Evolutionary conservation across 768 basidiomycete genomes (phyloP), one percentile per base, ranked within the genome.

Genomic region (Hygrocybe punicea): DNA sequence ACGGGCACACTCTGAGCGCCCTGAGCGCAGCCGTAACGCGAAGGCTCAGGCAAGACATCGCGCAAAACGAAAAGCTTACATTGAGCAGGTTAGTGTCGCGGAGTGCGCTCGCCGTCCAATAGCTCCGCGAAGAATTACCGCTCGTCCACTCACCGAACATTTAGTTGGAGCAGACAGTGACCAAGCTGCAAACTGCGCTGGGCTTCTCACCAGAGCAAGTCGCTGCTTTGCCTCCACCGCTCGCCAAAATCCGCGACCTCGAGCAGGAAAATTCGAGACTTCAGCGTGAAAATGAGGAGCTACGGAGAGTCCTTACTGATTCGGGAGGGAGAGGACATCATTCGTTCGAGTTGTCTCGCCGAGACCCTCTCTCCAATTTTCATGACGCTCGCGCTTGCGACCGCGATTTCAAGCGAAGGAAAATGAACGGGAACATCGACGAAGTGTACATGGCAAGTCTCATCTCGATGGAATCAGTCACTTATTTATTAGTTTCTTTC

Each of bases 51-150:
- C 91, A 35, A 78, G 91, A 64, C 91, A 93, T 78, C 84, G 91
- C 59, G 91, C 91, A 69, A 93, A 93, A 72, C 82, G 91, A 73
- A 93, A 93, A 76, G 91, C 91, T 10, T 93, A 93, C 77, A 92
- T 93, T 67, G 90, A 93, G 63, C 89, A 91, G 81, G 91, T 90
- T 53, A 21, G 76, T 65, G 24, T 47, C 44, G 48, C 50, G 50
- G 36, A 25, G 56, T 56, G 17, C 48, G 36, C 48, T 53, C 23
- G 17, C 56, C 16, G 14, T 51, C 51, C 48, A 16, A 14, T 48
- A 36, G 19, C 39, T 39, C 50, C 60, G 54, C 56, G 57, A 58
- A 49, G 19, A 10, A 11, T 14, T 36, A 17, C 4, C 10, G 37
- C 7, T 29, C 16, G 24, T 19, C 49, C 24, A 24, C 37, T 50